A percentile compares a stretch with the other conserved stretches of the same genome.
Conservation (phyloP, 257 asterid species). For the Primulina huaijiensis region DNA sequence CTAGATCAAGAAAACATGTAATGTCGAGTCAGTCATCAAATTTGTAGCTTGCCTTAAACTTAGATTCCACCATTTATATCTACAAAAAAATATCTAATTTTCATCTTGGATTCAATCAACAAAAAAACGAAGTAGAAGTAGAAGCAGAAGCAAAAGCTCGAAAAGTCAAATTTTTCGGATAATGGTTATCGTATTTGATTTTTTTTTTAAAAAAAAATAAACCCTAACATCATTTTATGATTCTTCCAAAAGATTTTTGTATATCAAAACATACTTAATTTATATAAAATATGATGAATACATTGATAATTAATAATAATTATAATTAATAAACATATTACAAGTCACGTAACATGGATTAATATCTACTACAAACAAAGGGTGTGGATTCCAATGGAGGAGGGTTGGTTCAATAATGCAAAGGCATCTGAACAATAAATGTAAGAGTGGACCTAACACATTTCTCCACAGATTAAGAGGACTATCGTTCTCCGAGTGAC, state of each 20-base stretch:
- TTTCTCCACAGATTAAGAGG: constrained; percentile 36
- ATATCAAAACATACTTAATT: no score
- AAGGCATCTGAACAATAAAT: constrained; percentile 48
- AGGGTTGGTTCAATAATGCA: constrained; percentile 35
- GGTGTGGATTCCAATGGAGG: constrained; percentile 15
- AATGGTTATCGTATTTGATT: no score
- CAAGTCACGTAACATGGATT: constrained; percentile 9
- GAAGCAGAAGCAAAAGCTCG: no score
- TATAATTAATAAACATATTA: not conserved
- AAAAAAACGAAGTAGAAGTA: no score
- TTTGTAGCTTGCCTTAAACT: not conserved
- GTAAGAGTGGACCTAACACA: constrained; percentile 50
- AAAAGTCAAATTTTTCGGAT: no score
- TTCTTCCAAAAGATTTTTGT: no score
- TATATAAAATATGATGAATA: no score
- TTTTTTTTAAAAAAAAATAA: no score
- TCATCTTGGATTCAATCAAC: not conserved
- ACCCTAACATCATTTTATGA: no score
- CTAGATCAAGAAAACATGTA: not conserved
- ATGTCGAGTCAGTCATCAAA: not conserved
- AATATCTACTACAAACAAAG: constrained; percentile 16
- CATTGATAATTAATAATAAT: no score
- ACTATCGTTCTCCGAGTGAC: constrained; percentile 50
- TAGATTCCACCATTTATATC: not conserved
- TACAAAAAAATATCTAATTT: not conserved